Percentiles rank a stretch among this genome's conserved stretches.
phyloP scores from a whole-genome alignment of 352 stramenopile genomes.

The Phytophthora pinifolia region DNA sequence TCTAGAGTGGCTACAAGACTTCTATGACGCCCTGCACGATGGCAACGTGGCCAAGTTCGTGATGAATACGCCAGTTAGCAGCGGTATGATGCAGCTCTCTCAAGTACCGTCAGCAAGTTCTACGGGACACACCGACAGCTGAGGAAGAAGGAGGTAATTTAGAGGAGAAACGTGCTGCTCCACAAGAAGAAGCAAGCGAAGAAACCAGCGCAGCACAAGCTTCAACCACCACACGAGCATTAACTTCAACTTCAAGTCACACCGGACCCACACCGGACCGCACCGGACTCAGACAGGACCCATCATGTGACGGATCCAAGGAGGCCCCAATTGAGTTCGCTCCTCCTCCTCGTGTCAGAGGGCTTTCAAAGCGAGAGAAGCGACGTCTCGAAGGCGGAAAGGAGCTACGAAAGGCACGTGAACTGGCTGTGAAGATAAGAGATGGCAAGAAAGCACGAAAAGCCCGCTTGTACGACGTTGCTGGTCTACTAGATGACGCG shows the following conservation, averaged over 20 bases:
- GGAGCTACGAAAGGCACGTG: not conserved
- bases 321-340: not conserved
- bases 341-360: not conserved
- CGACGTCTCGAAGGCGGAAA: not conserved
- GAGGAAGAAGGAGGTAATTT: no score
- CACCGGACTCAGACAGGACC: not conserved
- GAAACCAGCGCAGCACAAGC: no score
- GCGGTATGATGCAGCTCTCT: not conserved
- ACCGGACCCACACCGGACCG: not conserved
- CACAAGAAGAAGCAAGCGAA: no score
- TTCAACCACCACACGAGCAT: not conserved
- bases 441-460: not conserved
- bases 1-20: not conserved
- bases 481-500: not conserved
- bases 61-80: no score
- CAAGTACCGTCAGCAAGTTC: not conserved
- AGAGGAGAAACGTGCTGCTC: no score
- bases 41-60: no score
- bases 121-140: no score
- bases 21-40: constrained; percentile 2
- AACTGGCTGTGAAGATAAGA: not conserved
- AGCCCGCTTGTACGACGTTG: constrained; percentile 1
- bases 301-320: not conserved
- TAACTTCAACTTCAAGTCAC: no score
- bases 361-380: not conserved